Evolutionary conservation across 2,329 filamentous ascomycete genomes (phyloP), one percentile per base, ranked within the genome.

Genomic region (Nannizziopsis barbatae): DNA sequence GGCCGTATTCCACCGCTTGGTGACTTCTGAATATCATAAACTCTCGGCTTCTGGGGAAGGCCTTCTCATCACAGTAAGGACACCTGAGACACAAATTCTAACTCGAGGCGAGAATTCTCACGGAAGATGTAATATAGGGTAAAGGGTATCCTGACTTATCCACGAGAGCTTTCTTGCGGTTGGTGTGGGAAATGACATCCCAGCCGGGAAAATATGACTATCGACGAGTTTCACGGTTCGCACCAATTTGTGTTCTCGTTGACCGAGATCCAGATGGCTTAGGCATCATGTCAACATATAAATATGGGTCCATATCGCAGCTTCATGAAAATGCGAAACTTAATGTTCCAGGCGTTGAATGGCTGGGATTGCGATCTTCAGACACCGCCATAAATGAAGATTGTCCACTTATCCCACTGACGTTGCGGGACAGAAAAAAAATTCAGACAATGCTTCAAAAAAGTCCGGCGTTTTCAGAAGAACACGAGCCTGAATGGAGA

Each of bases 111-210:
- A 17, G 22, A 10, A 15, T 27, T 41, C 14, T 15, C 38, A 27
- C 27, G 41, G 17, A 27, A 11, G 18, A 30, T 1, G 8, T n/a
- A 18, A 33, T 8, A n/a, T 44, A 79, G 75, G 79, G 73, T 0
- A 82, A 82, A 68, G 79, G 79, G 2, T 82, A 81, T 55, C 79
- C 79, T 1, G 79, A 83, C 56, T 60, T 82, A 20, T 66, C 69
- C 30, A 79, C 77, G 7, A 70, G 78, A 33, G 65, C 64, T 1
- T 75, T 82, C 53, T 60, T 80, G 30, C 71, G 68, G 31, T 62
- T 63, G 20, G 56, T 78, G 18, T 65, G 63, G 47, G 63, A 60
- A 5, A 43, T n/a, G 15, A 30, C 12, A 33, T 32, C 14, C 10
- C 36, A 18, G 7, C 12, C 15, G 20, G 7, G 35, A 20, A 17